A percentile compares a stretch with the other conserved stretches of the same genome.
Conservation (phyloP, 2,329 filamentous ascomycete species). For the Exserohilum turcica region DNA sequence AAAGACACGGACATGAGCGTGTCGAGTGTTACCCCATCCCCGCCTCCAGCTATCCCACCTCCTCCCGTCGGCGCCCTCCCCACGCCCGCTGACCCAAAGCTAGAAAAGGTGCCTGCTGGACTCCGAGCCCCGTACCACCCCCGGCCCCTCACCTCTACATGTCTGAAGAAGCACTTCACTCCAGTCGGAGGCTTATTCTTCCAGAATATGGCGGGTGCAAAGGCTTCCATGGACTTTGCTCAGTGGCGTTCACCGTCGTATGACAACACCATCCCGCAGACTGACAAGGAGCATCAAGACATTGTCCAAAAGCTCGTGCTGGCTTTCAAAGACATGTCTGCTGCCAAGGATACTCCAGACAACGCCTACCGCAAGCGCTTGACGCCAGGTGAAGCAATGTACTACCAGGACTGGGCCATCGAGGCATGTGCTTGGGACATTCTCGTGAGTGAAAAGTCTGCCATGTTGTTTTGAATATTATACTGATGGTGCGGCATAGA, state of each 20-base stretch:
- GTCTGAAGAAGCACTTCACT: slow-evolving; percentile 1
- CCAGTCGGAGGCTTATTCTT: slow-evolving; percentile 11
- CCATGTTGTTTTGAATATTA: background rate
- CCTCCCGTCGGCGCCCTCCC: background rate
- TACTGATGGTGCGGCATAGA: slow-evolving; percentile 1
- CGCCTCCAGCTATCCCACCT: background rate
- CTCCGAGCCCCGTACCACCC: slow-evolving; percentile 2
- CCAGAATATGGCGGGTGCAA: slow-evolving; percentile 7
- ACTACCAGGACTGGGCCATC: slow-evolving; percentile 17
- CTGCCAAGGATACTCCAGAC: slow-evolving; percentile 5
- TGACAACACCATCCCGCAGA: slow-evolving; percentile 13
- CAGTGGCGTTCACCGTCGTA: slow-evolving; percentile 11
- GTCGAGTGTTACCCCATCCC: background rate
- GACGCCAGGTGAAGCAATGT: slow-evolving; percentile 1
- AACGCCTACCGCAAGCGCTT: slow-evolving; percentile 21
- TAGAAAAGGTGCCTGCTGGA: background rate
- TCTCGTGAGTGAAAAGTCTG: slow-evolving; percentile 2
- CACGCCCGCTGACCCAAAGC: background rate
- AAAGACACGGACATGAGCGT: background rate
- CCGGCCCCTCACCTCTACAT: slow-evolving; percentile 4
- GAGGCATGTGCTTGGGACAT: slow-evolving; percentile 21
- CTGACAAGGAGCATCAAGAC: slow-evolving; percentile 8
- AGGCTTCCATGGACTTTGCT: background rate
- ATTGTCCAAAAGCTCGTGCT: slow-evolving; percentile 1
- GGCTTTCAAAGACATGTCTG: slow-evolving; percentile 14